Evolutionary conservation across 345 rosid species (phyloP).

Genomic region (Gynandropsis gynandra): DNA sequence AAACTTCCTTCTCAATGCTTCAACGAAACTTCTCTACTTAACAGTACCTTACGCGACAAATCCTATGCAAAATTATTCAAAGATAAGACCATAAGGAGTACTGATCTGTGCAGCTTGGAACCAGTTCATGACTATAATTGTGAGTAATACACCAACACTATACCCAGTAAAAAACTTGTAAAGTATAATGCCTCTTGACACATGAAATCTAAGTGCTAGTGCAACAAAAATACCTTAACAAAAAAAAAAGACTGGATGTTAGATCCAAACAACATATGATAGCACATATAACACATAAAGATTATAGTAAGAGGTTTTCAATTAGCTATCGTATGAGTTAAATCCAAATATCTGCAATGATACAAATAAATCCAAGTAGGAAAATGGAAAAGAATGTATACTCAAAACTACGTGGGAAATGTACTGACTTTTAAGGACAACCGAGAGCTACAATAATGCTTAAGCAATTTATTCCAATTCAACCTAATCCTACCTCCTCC

Average conservation of each 20-base stretch:
- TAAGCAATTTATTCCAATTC: no score
- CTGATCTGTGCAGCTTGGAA: slow-evolving; percentile 97
- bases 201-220: slow-evolving; percentile 86
- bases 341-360: background rate
- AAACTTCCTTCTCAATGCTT: no score
- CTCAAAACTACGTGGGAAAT: no score
- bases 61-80: background rate
- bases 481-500: no score
- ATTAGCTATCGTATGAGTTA: no score
- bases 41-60: no score
- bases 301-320: no score
- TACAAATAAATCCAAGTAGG: background rate
- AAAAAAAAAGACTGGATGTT: background rate
- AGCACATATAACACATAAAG: slow-evolving; percentile 4
- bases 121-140: slow-evolving; percentile 98
- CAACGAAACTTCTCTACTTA: no score
- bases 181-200: slow-evolving; percentile 90
- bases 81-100: background rate
- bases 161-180: slow-evolving; percentile 89
- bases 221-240: slow-evolving; percentile 92
- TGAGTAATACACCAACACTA: slow-evolving; percentile 61
- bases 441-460: no score
- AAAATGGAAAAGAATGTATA: background rate
- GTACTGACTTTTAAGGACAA: no score
- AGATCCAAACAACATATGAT: slow-evolving; percentile 6